Evolutionary conservation across 2,329 filamentous ascomycete genomes (phyloP).

Genomic region (Ceratocystis alfenasii): DNA sequence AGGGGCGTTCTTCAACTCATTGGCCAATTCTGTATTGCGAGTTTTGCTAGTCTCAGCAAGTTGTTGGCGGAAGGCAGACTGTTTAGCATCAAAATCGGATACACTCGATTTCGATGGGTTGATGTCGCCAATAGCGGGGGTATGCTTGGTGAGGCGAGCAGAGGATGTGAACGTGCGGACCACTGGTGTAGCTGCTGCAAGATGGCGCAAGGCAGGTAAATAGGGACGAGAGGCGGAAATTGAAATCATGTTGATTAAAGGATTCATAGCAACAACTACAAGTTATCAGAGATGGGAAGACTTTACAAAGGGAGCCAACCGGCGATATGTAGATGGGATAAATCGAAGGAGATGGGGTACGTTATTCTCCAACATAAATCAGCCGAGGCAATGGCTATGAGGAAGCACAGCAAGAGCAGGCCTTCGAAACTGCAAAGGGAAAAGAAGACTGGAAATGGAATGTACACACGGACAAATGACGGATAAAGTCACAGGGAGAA

Average conservation of each 20-base stretch:
- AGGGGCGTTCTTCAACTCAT: constrained; percentile 15
- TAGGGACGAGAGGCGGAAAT: neutral
- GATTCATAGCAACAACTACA: neutral
- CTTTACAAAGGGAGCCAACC: too few species aligned
- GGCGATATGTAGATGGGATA: neutral
- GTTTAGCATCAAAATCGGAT: constrained; percentile 66
- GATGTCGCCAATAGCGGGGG: constrained; percentile 79
- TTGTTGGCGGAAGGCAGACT: constrained; percentile 76
- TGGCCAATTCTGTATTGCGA: constrained; percentile 27
- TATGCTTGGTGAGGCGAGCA: constrained; percentile 30
- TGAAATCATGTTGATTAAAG: neutral
- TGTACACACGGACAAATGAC: constrained; percentile 10
- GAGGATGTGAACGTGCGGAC: constrained; percentile 25
- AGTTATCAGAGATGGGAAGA: too few species aligned
- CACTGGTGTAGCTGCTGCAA: constrained; percentile 32
- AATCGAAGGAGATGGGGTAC: constrained; percentile 3
- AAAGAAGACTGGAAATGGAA: constrained; percentile 12
- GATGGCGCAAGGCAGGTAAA: constrained; percentile 22
- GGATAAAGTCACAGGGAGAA: constrained; percentile 6
- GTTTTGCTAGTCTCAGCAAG: constrained; percentile 66
- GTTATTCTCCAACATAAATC: neutral
- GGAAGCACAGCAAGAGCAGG: neutral
- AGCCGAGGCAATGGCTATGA: constrained; percentile 9
- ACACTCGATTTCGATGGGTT: constrained; percentile 52
- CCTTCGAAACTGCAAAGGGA: neutral